Evolutionary conservation across 1,284 basidiomycete genomes (phyloP).

Genomic region (Ganoderma multipileum): DNA sequence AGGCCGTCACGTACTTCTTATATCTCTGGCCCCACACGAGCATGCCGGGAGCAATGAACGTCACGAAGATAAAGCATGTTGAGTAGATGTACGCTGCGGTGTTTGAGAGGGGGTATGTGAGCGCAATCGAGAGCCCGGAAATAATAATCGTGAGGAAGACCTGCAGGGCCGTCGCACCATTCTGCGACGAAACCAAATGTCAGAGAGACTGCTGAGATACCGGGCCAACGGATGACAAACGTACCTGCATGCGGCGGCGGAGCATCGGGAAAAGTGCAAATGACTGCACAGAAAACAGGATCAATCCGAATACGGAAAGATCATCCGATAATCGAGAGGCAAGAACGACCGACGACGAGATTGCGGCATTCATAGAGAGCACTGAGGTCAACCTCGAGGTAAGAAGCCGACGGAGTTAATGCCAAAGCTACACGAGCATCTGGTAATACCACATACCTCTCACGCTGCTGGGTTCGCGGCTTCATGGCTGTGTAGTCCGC

Average conservation of each 20-base stretch:
- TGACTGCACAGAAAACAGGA: conserved; percentile 85
- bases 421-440: conserved; percentile 21
- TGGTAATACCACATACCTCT: conserved; percentile 42
- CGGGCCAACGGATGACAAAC: conserved; percentile 26
- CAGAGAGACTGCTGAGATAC: conserved; percentile 6
- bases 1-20: conserved; percentile 70
- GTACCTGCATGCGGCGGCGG: conserved; percentile 80
- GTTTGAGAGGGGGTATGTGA: conserved; percentile 60
- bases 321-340: conserved; percentile 89
- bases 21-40: conserved; percentile 84
- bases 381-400: conserved; percentile 80
- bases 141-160: conserved; percentile 58
- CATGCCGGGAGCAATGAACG: conserved; percentile 73
- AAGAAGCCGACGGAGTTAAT: conserved; percentile 32
- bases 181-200: conserved; percentile 10
- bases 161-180: conserved; percentile 43
- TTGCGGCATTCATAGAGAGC: conserved; percentile 93
- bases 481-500: conserved; percentile 65
- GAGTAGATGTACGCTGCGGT: conserved; percentile 59
- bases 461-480: conserved; percentile 42
- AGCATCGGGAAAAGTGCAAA: conserved; percentile 89
- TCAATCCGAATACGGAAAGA: conserved; percentile 88
- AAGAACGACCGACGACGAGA: conserved; percentile 93
- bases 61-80: conserved; percentile 59
- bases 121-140: conserved; percentile 52